Evolutionary conservation across 2,329 filamentous ascomycete genomes (phyloP), one percentile per base, ranked within the genome.

Genomic region (Penicillium sp.): DNA sequence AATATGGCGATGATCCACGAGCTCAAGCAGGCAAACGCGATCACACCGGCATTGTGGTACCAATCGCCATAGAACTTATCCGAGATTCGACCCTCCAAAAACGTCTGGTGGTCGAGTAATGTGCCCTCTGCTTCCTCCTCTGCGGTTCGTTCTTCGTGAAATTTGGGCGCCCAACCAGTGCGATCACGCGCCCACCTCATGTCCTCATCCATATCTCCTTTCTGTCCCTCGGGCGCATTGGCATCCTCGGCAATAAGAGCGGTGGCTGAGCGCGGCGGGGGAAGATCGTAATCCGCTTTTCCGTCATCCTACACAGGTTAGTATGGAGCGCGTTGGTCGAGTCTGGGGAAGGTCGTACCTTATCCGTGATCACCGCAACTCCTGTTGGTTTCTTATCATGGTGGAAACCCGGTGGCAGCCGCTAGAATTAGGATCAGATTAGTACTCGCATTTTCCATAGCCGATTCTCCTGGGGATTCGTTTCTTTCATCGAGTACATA

Each of bases 1-100:
- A 99, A 81, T 21, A 93, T 82, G 29, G 93, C 93, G 37, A 97
- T 82, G 4, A 96, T 82, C 93, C 93, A 99, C 22, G 93, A 96
- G 29, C 86, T 81, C 52, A 99, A 80, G 71, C 92, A 97, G 51
- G 93, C 91, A 71, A 99, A 97, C 64, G 93, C 82, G 71, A 99
- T 97, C 60, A 99, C 80, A n/a, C 82, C 95, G 3, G 93, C 87
- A 74, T 99, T 99, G 76, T 99, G 93, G 75, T 98, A 99, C 95
- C 95, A 99, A 74, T 98, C 92, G 9, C 95, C 95, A 73, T 90
- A 99, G 74, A 96, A 91, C 71, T 90, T 90, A 71, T 98, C 93
- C 43, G 93, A 87, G 35, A 99, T 77, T 74, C 88, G 88, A 58
- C 87, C 84, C 72, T 99, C 96, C 24, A 98, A 75, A 79, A 88